Conservation (phyloP, 1,139 yeast genomes). For the Taphrina flavorubra region DNA sequence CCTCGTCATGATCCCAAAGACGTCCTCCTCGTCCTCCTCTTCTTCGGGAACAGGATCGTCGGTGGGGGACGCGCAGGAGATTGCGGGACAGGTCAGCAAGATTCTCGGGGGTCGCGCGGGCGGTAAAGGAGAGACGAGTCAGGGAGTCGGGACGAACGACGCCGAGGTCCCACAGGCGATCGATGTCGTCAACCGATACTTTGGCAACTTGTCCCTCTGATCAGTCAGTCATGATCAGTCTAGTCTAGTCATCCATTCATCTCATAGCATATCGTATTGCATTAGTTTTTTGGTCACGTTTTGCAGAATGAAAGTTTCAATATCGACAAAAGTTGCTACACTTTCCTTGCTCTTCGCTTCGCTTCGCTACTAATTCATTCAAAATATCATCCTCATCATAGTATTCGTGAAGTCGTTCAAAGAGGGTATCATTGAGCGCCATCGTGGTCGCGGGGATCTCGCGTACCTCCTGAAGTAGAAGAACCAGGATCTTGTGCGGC, state of each 20-base stretch:
- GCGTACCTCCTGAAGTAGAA: neutral
- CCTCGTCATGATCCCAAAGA: slow-evolving; percentile 86
- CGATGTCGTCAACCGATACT: slow-evolving; percentile 57
- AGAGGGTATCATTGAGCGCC: slow-evolving; percentile 6
- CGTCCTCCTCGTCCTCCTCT: slow-evolving; percentile 58
- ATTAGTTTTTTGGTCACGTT: neutral
- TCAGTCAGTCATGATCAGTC: neutral
- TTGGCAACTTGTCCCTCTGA: slow-evolving; percentile 4
- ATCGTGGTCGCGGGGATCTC: slow-evolving; percentile 20
- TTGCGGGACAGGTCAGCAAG: slow-evolving; percentile 72
- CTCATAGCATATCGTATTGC: neutral
- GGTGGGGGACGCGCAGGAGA: slow-evolving; percentile 70
- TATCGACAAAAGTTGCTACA: neutral
- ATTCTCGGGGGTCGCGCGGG: slow-evolving; percentile 97
- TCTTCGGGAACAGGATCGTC: no score
- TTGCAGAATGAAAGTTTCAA: no score
- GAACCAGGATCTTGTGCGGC: neutral
- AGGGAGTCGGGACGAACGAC: slow-evolving; percentile 92
- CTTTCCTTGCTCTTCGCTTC: neutral
- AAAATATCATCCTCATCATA: neutral
- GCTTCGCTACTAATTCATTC: no score
- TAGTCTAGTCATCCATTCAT: neutral
- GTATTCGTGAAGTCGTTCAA: no score
- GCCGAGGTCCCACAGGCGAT: slow-evolving; percentile 74
- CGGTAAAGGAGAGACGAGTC: slow-evolving; percentile 95